Conservation (phyloP, 495 filamentous ascomycete genomes). For the Neurospora sp. region DNA sequence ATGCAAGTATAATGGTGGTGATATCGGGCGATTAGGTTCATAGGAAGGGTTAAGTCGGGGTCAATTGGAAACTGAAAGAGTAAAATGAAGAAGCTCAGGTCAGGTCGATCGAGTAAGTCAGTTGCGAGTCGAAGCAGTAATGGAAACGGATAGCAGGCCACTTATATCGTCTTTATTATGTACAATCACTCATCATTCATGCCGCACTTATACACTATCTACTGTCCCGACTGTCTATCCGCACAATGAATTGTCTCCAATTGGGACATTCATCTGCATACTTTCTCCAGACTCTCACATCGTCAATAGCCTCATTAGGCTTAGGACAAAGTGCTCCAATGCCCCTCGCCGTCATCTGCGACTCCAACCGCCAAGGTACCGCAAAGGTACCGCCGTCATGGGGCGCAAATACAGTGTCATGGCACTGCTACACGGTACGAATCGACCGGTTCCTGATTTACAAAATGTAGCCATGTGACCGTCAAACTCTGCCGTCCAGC, state of each 20-base stretch:
- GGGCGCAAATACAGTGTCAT: neutral
- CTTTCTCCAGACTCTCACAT: neutral
- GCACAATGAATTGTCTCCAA: constrained; percentile 2
- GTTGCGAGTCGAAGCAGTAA: neutral
- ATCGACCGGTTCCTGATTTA: neutral
- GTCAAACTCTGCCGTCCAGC: neutral
- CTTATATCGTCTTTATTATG: constrained; percentile 15
- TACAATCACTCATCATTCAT: constrained; percentile 8
- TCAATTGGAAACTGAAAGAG: constrained; percentile 8
- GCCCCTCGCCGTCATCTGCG: neutral
- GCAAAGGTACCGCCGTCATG: neutral
- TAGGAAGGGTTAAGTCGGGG: neutral
- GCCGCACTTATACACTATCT: neutral
- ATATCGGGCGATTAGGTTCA: neutral
- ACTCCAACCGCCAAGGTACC: neutral
- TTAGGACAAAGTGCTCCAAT: neutral
- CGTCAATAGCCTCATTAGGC: neutral
- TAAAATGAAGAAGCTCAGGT: neutral
- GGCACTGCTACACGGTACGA: neutral
- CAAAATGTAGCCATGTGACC: neutral
- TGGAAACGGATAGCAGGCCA: constrained; percentile 10
- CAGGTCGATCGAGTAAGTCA: neutral
- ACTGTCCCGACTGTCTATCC: constrained; percentile 1
- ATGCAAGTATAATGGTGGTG: neutral
- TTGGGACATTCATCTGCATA: neutral